Percentiles rank a stretch among this genome's conserved stretches.
These are phyloP conservation scores for Zangia roseola DNA, from an alignment of 768 basidiomycete species.

Conservation along the genomic window DNA sequence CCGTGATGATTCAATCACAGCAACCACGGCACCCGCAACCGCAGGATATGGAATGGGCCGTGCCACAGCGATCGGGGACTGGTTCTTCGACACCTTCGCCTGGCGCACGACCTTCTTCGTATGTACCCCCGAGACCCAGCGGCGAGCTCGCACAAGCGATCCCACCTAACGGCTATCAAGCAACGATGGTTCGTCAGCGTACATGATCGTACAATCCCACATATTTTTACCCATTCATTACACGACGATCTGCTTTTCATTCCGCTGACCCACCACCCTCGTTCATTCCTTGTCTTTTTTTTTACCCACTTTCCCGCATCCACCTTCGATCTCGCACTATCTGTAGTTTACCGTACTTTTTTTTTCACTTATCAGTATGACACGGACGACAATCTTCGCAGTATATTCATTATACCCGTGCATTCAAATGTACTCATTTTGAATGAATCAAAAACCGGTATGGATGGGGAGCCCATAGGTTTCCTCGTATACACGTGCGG, in stretches of 20 bases:
- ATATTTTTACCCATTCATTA: slow-evolving; percentile 16
- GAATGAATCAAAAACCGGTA: slow-evolving; percentile 25
- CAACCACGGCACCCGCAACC: slow-evolving; percentile 37
- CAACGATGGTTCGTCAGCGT: slow-evolving; percentile 49
- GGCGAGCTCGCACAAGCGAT: slow-evolving; percentile 41
- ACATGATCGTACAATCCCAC: slow-evolving; percentile 34
- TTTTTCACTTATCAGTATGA: slow-evolving; percentile 46
- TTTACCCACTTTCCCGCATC: slow-evolving; percentile 29
- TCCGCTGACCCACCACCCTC: slow-evolving; percentile 28
- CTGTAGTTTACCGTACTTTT: slow-evolving; percentile 58
- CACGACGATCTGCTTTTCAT: slow-evolving; percentile 22
- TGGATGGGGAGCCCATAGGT: slow-evolving; percentile 10
- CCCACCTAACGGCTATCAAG: slow-evolving; percentile 45
- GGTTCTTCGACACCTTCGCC: slow-evolving; percentile 32
- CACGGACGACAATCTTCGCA: slow-evolving; percentile 62
- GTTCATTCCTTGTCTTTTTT: slow-evolving; percentile 21
- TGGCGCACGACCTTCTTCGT: slow-evolving; percentile 52
- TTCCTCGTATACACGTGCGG: slow-evolving; percentile 27
- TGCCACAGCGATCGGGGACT: slow-evolving; percentile 39
- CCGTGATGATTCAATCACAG: slow-evolving; percentile 43
- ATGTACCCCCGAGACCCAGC: slow-evolving; percentile 44
- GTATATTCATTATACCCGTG: slow-evolving; percentile 59
- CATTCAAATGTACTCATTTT: slow-evolving; percentile 42
- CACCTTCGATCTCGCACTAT: slow-evolving; percentile 47
- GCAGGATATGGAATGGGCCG: slow-evolving; percentile 46